Base-by-base conservation (phyloP, 1,284 basidiomycete species). In the Exsudoporus floridanus region DNA sequence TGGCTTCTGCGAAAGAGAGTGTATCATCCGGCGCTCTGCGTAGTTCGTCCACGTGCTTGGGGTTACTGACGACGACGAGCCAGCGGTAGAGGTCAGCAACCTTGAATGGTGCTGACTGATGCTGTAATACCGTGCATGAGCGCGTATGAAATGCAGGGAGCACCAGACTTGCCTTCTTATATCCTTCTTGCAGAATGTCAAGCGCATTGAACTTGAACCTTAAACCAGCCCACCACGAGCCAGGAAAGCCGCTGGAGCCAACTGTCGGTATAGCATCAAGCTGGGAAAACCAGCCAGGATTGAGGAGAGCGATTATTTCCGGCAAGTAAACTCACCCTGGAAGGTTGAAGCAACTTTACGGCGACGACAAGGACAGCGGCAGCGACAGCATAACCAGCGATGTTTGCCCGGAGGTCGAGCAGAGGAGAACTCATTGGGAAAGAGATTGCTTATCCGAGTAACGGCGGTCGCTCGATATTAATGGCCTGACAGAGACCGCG, bases 31-130 rank as follows among this genome's bases (percentile, higher is more conserved):
- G 23, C 5, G 23, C 23, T 23, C 23, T 23, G 5, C 23, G 23
- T 23, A 23, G 23, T 23, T 23, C 23, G 4, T 23, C 23, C 23
- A 23, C 23, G 5, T 23, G 23, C 5, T 65, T 56, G 0, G 56
- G 63, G 6, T 64, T 70, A 25, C 60, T 71, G 2, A 77, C 54
- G 27, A 80, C 39, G n/a, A 81, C 67, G 0, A 69, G 49, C 79
- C 78, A 81, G 34, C 60, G 57, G 23, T 65, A 63, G 2, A 71
- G 52, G 2, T 67, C 61, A 0, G 78, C 64, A 2, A 81, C 55
- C 52, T 75, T 78, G 69, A 79, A 80, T 5, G 67, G 60, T 0
- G 53, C 50, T 3, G 65, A 62, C 13, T 66, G 69, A 42, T 39
- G 13, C 49, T 52, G 30, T 23, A 39, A 36, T 6, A 31, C 9